These are phyloP conservation scores for Fagus crenata DNA, from an alignment of 306 rosid species.

Conservation along the genomic window DNA sequence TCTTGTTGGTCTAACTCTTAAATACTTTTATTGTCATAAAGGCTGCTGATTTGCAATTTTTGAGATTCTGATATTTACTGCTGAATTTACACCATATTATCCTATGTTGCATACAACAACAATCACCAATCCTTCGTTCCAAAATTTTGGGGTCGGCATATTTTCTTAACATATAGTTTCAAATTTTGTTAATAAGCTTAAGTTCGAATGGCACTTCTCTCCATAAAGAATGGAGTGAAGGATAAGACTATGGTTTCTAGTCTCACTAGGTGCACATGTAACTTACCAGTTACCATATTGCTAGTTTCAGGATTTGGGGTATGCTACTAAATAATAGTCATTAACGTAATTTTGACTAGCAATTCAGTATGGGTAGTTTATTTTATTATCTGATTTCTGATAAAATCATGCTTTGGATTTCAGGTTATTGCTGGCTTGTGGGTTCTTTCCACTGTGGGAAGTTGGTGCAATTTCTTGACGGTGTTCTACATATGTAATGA, in stretches of 20 bases:
- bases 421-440: constrained; percentile 79
- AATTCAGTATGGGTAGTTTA: constrained; percentile 8
- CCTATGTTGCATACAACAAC: too few relatives aligned
- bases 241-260: too few relatives aligned
- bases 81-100: not conserved
- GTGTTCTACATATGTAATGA: constrained; percentile 75
- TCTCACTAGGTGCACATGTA: too few relatives aligned
- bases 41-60: not conserved
- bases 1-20: not conserved
- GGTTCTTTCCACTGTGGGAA: constrained; percentile 73
- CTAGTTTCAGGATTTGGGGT: not conserved
- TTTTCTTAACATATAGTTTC: too few relatives aligned
- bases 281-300: not conserved
- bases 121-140: too few relatives aligned
- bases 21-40: not conserved
- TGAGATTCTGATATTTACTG: not conserved
- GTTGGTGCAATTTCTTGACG: constrained; percentile 80
- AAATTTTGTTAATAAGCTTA: too few relatives aligned
- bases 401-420: constrained; percentile 11
- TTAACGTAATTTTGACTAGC: not conserved
- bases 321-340: not conserved
- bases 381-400: not conserved
- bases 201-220: too few relatives aligned
- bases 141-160: too few relatives aligned
- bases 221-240: too few relatives aligned